These are phyloP conservation scores for Leishmania mexicana DNA, from an alignment of 208 protist genomes.

Conservation along the genomic window DNA sequence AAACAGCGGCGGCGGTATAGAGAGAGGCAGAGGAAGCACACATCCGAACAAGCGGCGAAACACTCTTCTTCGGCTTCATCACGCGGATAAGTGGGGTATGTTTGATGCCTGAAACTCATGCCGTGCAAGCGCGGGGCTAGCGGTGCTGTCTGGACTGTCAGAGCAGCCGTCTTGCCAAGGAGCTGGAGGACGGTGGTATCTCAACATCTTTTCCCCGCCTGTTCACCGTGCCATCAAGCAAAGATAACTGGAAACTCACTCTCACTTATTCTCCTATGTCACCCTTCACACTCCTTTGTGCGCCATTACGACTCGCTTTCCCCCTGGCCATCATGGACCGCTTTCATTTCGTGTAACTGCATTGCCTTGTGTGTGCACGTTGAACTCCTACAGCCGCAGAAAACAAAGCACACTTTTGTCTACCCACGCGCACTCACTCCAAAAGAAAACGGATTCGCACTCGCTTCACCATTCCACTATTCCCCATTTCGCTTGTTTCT, in stretches of 20 bases:
- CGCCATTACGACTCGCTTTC: background rate
- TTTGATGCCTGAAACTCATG: background rate
- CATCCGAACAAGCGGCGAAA: background rate
- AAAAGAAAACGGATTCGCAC: constrained; percentile 3
- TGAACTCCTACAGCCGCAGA: background rate
- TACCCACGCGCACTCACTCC: background rate
- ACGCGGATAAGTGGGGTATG: background rate
- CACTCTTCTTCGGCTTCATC: background rate
- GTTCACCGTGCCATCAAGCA: background rate
- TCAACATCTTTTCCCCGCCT: background rate
- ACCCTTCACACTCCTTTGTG: background rate
- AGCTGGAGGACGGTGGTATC: background rate
- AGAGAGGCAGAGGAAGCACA: background rate
- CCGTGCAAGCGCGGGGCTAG: background rate
- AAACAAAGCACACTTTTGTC: background rate
- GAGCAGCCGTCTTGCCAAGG: constrained; percentile 1
- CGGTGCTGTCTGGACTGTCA: background rate
- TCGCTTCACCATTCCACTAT: background rate
- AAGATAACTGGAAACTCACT: background rate
- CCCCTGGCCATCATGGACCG: background rate
- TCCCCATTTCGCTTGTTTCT: background rate
- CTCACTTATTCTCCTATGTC: background rate
- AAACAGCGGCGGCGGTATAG: background rate
- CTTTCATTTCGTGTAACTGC: background rate
- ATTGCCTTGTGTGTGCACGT: background rate